Conservation (phyloP, 352 stramenopile species). For the Pythium sp. region DNA sequence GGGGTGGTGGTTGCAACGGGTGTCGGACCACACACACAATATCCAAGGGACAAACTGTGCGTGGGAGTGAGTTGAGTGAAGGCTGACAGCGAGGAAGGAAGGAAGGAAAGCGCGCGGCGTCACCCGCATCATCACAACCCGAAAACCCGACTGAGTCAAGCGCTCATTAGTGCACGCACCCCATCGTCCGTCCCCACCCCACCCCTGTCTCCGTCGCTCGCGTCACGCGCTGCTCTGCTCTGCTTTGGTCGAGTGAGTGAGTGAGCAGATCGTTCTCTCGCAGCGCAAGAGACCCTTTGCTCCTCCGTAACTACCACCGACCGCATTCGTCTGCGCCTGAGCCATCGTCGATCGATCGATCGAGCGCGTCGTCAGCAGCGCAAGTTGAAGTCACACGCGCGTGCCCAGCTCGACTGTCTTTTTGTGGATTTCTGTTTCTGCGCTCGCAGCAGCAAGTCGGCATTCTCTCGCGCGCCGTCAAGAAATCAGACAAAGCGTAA, state of each 20-base stretch:
- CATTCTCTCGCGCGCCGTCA: slow-evolving; percentile 7
- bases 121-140: background rate
- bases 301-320: background rate
- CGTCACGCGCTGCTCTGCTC: background rate
- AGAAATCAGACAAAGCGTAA: background rate
- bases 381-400: background rate
- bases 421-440: background rate
- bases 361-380: background rate
- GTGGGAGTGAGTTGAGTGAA: background rate
- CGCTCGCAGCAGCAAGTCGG: background rate
- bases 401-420: background rate
- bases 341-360: background rate
- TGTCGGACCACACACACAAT: slow-evolving; percentile 13
- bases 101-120: background rate
- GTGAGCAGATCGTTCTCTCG: slow-evolving; percentile 5
- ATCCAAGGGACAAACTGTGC: slow-evolving; percentile 1
- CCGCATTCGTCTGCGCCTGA: background rate
- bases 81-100: no score
- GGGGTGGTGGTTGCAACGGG: slow-evolving; percentile 2
- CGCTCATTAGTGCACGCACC: slow-evolving; percentile 14
- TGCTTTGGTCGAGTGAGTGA: background rate
- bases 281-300: background rate
- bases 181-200: background rate
- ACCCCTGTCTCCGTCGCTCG: background rate
- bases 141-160: slow-evolving; percentile 15